Percentiles rank a stretch among this genome's conserved stretches.
Evolutionary conservation across 306 rosid genomes (phyloP).

Genomic region (peach (Prunus persica)): Prunus_persica_NCBIv2 NC_034009.1:26692001-26692500

Average conservation of each 20-base stretch:
- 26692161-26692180: slow-evolving; percentile 94
- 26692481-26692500: slow-evolving; percentile 86
- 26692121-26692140: not conserved
- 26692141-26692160: slow-evolving; percentile 39
- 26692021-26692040: not conserved
- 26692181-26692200: slow-evolving; percentile 86
- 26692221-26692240: slow-evolving; percentile 62
- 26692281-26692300: not conserved
- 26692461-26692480: slow-evolving; percentile 88
- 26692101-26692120: not conserved
- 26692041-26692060: not conserved
- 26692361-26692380: not conserved
- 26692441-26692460: slow-evolving; percentile 42
- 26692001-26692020: not conserved
- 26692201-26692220: slow-evolving; percentile 85
- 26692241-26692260: slow-evolving; percentile 64
- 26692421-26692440: not conserved
- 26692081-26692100: not conserved
- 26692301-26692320: not conserved
- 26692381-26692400: not conserved
- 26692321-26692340: not conserved
- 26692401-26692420: not conserved
- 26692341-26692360: not conserved
- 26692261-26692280: slow-evolving; percentile 6
- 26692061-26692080: not conserved